phyloP scores from a whole-genome alignment of 106 monocot genomes.

The Acorus gramineus region DNA sequence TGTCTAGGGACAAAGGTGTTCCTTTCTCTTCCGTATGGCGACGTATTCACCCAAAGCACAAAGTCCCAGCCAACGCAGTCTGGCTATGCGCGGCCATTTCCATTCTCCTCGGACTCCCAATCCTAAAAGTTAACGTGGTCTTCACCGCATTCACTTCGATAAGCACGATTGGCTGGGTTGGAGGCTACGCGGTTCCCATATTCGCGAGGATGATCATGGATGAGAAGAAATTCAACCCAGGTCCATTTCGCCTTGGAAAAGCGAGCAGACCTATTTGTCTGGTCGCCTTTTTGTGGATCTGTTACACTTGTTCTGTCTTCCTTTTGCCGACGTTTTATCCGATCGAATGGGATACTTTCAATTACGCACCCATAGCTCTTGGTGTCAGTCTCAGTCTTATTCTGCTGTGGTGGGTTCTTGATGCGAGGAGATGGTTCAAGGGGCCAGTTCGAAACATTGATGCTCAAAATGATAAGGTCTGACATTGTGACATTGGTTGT shows the following conservation, averaged over 20 bases:
- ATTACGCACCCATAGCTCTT: constrained; percentile 61
- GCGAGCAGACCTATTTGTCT: constrained; percentile 59
- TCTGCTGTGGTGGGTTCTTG: constrained; percentile 73
- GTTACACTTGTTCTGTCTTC: constrained; percentile 79
- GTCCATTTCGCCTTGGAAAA: constrained; percentile 66
- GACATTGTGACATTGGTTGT: not conserved
- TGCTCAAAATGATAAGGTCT: constrained; percentile 21
- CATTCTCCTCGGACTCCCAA: constrained; percentile 61
- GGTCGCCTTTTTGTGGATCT: constrained; percentile 75
- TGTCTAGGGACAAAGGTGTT: constrained; percentile 58
- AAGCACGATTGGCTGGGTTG: constrained; percentile 68
- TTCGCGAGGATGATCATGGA: constrained; percentile 76
- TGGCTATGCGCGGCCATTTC: constrained; percentile 60
- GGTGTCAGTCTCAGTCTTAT: constrained; percentile 36
- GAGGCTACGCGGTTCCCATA: constrained; percentile 75
- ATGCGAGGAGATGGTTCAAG: constrained; percentile 85
- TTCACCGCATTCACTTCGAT: constrained; percentile 78
- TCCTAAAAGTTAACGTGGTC: constrained; percentile 61
- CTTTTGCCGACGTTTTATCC: constrained; percentile 61
- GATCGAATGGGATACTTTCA: constrained; percentile 50
- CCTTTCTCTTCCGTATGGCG: constrained; percentile 77
- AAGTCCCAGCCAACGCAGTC: constrained; percentile 70
- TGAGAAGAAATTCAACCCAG: constrained; percentile 57
- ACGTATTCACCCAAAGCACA: constrained; percentile 55
- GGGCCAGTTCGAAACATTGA: constrained; percentile 76